These are phyloP conservation scores for Diaporthe sp. DNA, from an alignment of 2,329 filamentous ascomycete species.

Conservation along the genomic window DNA sequence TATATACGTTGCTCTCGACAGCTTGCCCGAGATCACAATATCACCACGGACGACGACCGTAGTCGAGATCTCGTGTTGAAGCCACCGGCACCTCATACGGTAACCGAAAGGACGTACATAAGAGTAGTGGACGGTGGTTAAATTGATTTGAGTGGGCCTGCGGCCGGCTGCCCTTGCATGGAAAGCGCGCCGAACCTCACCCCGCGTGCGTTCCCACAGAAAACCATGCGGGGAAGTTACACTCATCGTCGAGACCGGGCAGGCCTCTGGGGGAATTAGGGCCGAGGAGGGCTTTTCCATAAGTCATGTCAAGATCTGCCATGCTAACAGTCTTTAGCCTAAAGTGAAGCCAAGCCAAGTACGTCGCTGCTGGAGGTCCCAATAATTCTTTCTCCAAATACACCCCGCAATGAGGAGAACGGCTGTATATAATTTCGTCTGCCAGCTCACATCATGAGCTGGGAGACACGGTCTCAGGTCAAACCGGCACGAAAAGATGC, in stretches of 20 bases:
- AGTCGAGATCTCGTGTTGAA: no score
- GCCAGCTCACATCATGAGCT: not conserved
- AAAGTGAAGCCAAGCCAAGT: constrained; percentile 1
- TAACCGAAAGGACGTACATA: no score
- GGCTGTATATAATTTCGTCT: not conserved
- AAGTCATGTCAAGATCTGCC: not conserved
- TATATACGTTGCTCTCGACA: no score
- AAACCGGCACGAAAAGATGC: not conserved
- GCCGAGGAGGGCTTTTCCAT: not conserved
- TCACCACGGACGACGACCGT: no score
- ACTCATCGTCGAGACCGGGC: not conserved
- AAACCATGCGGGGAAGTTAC: constrained; percentile 10
- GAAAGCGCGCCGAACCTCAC: not conserved
- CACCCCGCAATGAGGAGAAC: not conserved
- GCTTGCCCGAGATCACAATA: no score
- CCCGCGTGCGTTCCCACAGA: not conserved
- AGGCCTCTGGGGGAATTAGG: not conserved
- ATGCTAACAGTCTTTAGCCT: constrained; percentile 24
- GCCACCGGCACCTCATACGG: no score
- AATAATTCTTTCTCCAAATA: not conserved
- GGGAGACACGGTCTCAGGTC: not conserved
- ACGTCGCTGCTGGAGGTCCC: not conserved
- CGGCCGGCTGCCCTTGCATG: not conserved
- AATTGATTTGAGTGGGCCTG: no score
- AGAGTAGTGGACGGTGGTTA: no score